Base-by-base conservation (phyloP, 176 grass and related monocot genomes). In the Dactylis glomerata region DNA sequence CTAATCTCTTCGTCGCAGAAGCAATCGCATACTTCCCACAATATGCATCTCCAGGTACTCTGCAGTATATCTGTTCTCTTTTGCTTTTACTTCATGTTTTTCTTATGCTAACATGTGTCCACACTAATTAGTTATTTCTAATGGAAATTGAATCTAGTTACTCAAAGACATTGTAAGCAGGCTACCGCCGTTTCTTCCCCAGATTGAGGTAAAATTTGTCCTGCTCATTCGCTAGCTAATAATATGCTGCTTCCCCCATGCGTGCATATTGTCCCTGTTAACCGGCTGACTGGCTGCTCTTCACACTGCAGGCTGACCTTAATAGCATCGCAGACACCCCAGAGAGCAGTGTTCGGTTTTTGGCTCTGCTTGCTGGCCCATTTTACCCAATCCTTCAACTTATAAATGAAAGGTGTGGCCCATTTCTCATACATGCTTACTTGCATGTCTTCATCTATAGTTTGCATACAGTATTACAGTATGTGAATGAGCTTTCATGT, bases 361-460 rank as follows among this genome's bases (percentile, higher is more conserved):
- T 98, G 75, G 92, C 91, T 74, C 87, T 95, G 83, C 92, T 98
- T 84, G 92, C 91, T 86, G 95, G 95, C 11, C 95, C 95, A 83
- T 95, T 98, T 80, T 98, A 91, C 82, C 92, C 95, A 3, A 90
- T 98, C 75, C 91, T 98, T 37, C 87, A 76, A 70, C 92, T 98
- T 88, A 82, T 91, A 88, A 93, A 88, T 64, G 91, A 98, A 89
- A 98, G 95, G 95, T 98, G 38, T 83, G 86, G 16, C 44, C 70
- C 50, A 74, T 59, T 87, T 63, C 62, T 85, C n/a, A 52, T 84
- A 72, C 62, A 70, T 64, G 54, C 32, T 75, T 75, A 64, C 22
- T 61, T 90, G 32, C 12, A 57, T 67, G 38, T 54, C 66, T 59
- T 81, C 45, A 83, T 69, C 55, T 80, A 66, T 80, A 84, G 47